Base-by-base conservation (phyloP, 2,329 filamentous ascomycete species). In the Aspergillus versicolor region DNA sequence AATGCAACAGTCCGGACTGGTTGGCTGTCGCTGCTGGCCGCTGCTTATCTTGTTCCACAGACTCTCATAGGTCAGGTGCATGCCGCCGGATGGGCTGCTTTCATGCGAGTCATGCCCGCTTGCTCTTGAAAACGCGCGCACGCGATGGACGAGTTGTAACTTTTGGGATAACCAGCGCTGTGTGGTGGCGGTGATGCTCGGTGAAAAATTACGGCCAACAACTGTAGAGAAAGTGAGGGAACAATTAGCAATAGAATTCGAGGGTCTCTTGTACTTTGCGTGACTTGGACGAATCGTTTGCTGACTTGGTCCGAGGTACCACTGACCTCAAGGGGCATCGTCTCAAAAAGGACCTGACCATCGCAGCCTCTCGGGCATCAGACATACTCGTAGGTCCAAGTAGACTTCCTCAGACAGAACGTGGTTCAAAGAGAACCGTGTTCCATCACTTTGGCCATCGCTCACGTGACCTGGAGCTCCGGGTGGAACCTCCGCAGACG, bases 401-500 rank as follows among this genome's bases (percentile, higher is more conserved):
- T 46, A 46, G 19, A 37, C 34, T 15, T 37, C 15, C 9, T n/a
- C 4, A 11, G 15, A 15, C 9, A 19, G 27, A 37, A 34, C 9
- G 15, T 15, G 6, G 17, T 34, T 47, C n/a, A 7, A 37, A 47
- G n/a, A n/a, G 15, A 47, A 30, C n/a, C n/a, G 13, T 34, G 27
- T 30, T 30, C n/a, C 17, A 12, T 21, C 40, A 21, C 40, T 42
- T 2, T 21, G 21, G 24, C 17, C 43, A 37, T 57, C 3, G 27
- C 3, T 11, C 67, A 69, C 67, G 67, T 69, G 67, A 65, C 30
- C 3, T 2, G 7, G 1, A 34, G 42, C 50, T 30, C 19, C 48
- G 6, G 43, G 61, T 65, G 63, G 63, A 61, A 42, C 59, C 62
- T 63, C 61, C 59, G 59, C 57, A 49, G 57, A 58, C 62, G 59